phyloP scores from a whole-genome alignment of 1,284 basidiomycete genomes.

The Earliella scabrosa region DNA sequence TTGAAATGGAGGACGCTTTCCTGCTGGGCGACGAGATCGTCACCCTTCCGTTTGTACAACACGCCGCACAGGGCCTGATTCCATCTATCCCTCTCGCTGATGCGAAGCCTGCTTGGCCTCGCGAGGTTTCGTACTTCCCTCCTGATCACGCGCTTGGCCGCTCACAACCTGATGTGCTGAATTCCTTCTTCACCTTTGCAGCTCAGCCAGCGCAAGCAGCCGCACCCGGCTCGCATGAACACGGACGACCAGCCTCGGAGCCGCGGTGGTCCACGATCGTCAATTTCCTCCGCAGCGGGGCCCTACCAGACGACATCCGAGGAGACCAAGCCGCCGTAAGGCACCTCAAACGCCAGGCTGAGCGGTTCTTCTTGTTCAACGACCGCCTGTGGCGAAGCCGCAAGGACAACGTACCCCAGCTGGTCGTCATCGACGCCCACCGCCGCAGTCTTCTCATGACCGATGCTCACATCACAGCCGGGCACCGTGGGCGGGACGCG shows the following conservation, averaged over 20 bases:
- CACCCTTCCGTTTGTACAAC: neutral
- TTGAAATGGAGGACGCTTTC: neutral
- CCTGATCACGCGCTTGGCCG: too few relatives aligned
- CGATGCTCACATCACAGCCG: constrained; percentile 28
- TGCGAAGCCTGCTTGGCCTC: too few relatives aligned
- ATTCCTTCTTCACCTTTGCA: neutral
- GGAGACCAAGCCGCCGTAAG: too few relatives aligned
- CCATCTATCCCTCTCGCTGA: too few relatives aligned
- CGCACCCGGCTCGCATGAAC: neutral
- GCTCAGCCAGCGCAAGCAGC: neutral
- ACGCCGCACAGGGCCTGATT: too few relatives aligned
- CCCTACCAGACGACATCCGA: too few relatives aligned
- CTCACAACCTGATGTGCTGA: neutral
- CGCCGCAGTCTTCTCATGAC: constrained; percentile 6
- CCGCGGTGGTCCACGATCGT: neutral
- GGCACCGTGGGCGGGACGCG: constrained; percentile 34
- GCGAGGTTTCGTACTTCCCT: too few relatives aligned
- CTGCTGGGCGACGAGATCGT: neutral
- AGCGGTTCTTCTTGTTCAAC: neutral
- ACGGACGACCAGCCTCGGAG: neutral
- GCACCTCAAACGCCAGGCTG: too few relatives aligned
- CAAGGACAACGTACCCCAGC: neutral
- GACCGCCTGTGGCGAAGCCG: neutral
- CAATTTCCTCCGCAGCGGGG: neutral
- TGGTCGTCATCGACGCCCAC: neutral